Base-by-base conservation (phyloP, 192 early-diverging fungal species). In the Coemansia brasiliensis region DNA sequence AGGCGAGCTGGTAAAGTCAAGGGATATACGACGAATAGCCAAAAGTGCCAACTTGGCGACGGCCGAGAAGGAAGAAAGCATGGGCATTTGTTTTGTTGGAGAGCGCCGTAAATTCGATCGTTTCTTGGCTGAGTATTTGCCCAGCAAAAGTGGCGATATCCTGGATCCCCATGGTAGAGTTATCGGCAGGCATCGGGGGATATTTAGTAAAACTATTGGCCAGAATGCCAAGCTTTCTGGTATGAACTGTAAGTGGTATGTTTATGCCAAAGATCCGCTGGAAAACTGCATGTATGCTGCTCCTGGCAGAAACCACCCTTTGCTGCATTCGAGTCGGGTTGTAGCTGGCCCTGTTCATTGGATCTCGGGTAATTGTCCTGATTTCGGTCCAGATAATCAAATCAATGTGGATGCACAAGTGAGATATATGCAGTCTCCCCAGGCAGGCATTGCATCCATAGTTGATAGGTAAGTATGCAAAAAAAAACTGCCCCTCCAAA, bases 51-150 rank as follows among this genome's bases (percentile, higher is more conserved):
- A 83, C 1, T 73, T 98, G 12, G 45, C 61, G 3, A 86, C 82
- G 1, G 85, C 87, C 0, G 78, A 86, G 0, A 75, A 74, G 29
- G 90, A 91, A 68, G 95, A 98, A 65, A 93, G 91, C 63, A 94
- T 94, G 92, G 95, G 95, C 0, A 92, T 98, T 16, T 98, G 95
- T 54, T 96, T 98, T 83, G 86, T 98, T 3, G 94, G 94, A 5
- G 87, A 94, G 59, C 82, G 87, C 2, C 77, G 77, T 1, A 66
- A 70, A 22, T 98, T 94, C 73, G 82, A 87, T 5, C 82, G 86
- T 15, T 96, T 98, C 57, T 55, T 94, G 67, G 76, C 73, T 38
- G 83, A 81, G 48, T 90, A 83, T 53, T 39, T 88, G 18, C 79
- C 71, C 4, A 65, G 65, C n/a, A 42, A n/a, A 2, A 20, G 46